Conservation (phyloP, 2,329 filamentous ascomycete species). For the Alternaria burnsii region DNA sequence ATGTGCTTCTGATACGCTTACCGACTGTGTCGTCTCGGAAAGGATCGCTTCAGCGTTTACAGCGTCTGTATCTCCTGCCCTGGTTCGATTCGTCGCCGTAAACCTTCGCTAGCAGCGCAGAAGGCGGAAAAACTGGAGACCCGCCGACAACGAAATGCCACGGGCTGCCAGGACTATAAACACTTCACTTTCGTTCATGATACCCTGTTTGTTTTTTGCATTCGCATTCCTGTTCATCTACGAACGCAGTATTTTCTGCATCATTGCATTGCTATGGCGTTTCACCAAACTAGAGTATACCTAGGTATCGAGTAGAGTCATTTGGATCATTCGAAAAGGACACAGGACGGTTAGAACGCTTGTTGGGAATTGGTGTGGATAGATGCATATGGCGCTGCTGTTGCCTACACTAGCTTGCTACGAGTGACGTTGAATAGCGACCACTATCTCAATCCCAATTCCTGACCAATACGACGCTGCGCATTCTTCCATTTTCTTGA, state of each 20-base stretch:
- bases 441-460: constrained; percentile 8
- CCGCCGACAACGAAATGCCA: constrained; percentile 10
- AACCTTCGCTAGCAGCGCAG: background rate
- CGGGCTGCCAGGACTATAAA: constrained; percentile 22
- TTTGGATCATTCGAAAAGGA: constrained; percentile 19
- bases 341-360: constrained; percentile 11
- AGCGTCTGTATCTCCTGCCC: background rate
- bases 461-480: background rate
- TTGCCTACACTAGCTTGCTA: constrained; percentile 36
- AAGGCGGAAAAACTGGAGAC: constrained; percentile 1
- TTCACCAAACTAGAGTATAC: constrained; percentile 22
- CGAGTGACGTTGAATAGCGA: constrained; percentile 18
- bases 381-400: constrained; percentile 31
- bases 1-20: background rate
- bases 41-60: background rate
- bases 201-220: constrained; percentile 33
- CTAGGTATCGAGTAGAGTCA: constrained; percentile 18
- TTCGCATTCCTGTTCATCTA: constrained; percentile 8
- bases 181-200: constrained; percentile 39
- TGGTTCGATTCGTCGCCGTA: background rate
- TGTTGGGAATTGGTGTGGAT: constrained; percentile 34
- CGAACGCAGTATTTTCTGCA: constrained; percentile 12
- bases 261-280: constrained; percentile 34
- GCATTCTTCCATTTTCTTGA: background rate
- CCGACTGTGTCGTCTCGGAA: background rate